phyloP scores from a whole-genome alignment of 2,329 filamentous ascomycete genomes.

The Fusarium hostae region DNA sequence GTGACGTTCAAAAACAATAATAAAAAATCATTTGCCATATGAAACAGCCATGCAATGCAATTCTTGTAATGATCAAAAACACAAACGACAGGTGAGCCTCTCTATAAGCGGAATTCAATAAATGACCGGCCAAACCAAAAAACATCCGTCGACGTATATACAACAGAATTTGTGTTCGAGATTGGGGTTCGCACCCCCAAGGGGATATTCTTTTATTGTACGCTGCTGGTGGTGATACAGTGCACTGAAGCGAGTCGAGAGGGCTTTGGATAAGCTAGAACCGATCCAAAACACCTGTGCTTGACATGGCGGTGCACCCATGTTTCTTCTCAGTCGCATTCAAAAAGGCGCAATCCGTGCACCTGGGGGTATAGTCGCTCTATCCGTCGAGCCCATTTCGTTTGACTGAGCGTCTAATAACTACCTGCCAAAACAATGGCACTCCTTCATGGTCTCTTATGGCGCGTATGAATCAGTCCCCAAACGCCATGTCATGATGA shows the following conservation, averaged over 20 bases:
- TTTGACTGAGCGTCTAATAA: conserved; percentile 6
- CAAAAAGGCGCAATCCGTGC: conserved; percentile 25
- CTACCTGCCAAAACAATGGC: conserved; percentile 10
- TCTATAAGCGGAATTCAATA: conserved; percentile 28
- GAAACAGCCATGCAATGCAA: conserved; percentile 40
- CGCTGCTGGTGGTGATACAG: conserved; percentile 36
- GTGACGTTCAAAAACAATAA: conserved; percentile 17
- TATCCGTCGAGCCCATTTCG: conserved; percentile 23
- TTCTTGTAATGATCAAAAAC: conserved; percentile 29
- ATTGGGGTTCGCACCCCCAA: conserved; percentile 40
- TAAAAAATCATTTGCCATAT: conserved; percentile 20
- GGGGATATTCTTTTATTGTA: conserved; percentile 37
- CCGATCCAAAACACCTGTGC: conserved; percentile 16
- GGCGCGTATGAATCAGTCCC: conserved; percentile 25
- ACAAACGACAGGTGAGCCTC: conserved; percentile 23
- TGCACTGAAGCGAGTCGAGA: conserved; percentile 31
- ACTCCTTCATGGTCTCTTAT: conserved; percentile 25
- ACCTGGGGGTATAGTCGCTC: conserved; percentile 30
- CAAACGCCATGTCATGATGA: conserved; percentile 40
- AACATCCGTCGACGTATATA: conserved; percentile 36
- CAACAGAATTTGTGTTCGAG: conserved; percentile 32
- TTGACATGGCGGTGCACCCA: conserved; percentile 17
- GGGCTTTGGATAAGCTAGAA: conserved; percentile 14
- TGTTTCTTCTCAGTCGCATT: conserved; percentile 15
- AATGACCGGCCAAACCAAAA: conserved; percentile 14